Percentiles rank a stretch among this genome's conserved stretches.
Evolutionary conservation across 1,284 basidiomycete species (phyloP).

Genomic region (Exobasidium cylindrosporum): DNA sequence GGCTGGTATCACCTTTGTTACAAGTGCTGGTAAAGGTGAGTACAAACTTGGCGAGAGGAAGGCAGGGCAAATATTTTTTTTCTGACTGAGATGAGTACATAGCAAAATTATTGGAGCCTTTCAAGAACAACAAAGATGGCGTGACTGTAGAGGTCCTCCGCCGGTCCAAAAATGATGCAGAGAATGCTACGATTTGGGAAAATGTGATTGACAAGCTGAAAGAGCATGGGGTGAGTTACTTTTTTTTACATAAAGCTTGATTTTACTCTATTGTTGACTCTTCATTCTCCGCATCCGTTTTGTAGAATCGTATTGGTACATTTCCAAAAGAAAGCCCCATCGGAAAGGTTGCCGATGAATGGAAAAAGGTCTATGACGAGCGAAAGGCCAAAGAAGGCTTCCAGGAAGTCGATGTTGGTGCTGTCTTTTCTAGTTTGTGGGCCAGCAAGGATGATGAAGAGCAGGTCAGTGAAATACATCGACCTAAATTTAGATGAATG

Average conservation of each 20-base stretch:
- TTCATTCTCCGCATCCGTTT: not conserved
- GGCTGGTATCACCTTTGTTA: conserved; percentile 73
- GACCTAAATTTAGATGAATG: too few relatives aligned
- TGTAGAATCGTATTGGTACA: conserved; percentile 48
- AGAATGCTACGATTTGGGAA: conserved; percentile 55
- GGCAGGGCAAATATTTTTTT: not conserved
- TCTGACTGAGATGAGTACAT: not conserved
- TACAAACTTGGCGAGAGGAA: not conserved
- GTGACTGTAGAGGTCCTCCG: conserved; percentile 55
- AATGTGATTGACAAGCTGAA: conserved; percentile 32
- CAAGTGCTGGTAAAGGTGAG: conserved; percentile 83
- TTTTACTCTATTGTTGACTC: too few relatives aligned
- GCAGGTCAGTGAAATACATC: conserved; percentile 37
- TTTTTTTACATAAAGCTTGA: too few relatives aligned
- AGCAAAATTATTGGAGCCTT: conserved; percentile 42
- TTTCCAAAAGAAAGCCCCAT: conserved; percentile 73
- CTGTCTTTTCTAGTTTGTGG: conserved; percentile 73
- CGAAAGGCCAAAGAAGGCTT: conserved; percentile 55
- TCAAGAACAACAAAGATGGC: conserved; percentile 24
- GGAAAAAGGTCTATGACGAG: conserved; percentile 61
- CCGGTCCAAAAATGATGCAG: conserved; percentile 55
- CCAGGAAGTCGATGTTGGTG: conserved; percentile 73
- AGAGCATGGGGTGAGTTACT: conserved; percentile 14
- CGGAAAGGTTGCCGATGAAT: conserved; percentile 77
- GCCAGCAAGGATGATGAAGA: conserved; percentile 88